A percentile compares a stretch with the other conserved stretches of the same genome.
phyloP scores from a whole-genome alignment of 805 yeast species.

The Kazachstania taianensis region DNA sequence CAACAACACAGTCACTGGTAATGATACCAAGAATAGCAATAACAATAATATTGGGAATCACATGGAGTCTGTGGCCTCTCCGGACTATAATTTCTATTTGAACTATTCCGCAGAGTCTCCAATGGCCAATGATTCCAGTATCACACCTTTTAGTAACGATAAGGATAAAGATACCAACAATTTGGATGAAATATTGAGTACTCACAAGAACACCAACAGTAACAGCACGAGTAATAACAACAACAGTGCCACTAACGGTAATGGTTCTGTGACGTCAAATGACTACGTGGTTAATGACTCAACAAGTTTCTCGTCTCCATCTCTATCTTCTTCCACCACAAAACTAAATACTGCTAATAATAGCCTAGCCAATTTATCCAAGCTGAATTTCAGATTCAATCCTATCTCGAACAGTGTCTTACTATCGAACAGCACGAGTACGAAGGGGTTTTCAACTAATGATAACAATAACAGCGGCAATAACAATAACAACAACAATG shows the following conservation, averaged over 20 bases:
- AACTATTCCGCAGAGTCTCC: constrained; percentile 4
- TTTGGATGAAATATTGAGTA: too few species aligned
- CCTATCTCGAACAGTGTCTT: background rate
- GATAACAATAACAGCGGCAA: background rate
- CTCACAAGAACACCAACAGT: background rate
- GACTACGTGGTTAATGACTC: background rate
- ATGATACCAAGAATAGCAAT: too few species aligned
- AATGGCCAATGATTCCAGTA: constrained; percentile 2
- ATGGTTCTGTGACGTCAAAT: background rate
- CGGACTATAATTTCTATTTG: constrained; percentile 3
- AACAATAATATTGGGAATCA: too few species aligned
- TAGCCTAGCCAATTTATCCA: constrained; percentile 5
- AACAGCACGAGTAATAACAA: background rate
- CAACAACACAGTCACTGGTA: too few species aligned
- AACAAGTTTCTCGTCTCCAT: constrained; percentile 1
- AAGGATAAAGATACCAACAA: background rate
- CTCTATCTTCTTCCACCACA: constrained; percentile 9
- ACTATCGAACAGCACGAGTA: background rate
- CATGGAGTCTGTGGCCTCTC: background rate
- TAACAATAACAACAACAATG: background rate
- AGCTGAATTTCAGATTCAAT: constrained; percentile 4
- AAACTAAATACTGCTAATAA: constrained; percentile 10
- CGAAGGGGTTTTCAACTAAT: background rate
- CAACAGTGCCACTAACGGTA: background rate
- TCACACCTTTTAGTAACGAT: constrained; percentile 3